Conservation (phyloP, 805 yeast genomes). For the Martiniozyma abietophila region DNA sequence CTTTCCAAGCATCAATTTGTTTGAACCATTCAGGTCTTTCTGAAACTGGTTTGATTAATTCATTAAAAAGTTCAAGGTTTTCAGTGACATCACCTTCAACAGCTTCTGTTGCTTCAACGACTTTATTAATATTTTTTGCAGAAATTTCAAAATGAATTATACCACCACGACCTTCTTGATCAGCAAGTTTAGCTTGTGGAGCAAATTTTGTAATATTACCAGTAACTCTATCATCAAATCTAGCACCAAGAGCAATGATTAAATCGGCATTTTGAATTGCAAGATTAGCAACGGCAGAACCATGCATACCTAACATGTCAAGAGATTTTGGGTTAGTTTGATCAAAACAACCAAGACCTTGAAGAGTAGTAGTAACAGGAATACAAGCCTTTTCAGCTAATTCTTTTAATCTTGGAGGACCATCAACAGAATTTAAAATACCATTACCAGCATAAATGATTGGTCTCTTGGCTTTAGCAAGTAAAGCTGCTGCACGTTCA, state of each 20-base stretch:
- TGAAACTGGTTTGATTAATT: constrained; percentile 53
- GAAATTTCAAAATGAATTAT: constrained; percentile 92
- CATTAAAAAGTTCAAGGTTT: constrained; percentile 65
- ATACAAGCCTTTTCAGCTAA: constrained; percentile 84
- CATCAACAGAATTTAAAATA: constrained; percentile 67
- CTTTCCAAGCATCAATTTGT: constrained; percentile 72
- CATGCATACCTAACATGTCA: constrained; percentile 99
- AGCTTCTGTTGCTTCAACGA: constrained; percentile 92
- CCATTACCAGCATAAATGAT: constrained; percentile 91
- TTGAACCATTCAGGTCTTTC: constrained; percentile 75
- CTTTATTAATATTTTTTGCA: constrained; percentile 96
- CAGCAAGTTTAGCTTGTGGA: constrained; percentile 87
- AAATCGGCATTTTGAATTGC: constrained; percentile 93
- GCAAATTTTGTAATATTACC: constrained; percentile 81
- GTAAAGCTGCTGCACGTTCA: constrained; percentile 63
- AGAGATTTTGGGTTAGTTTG: constrained; percentile 84
- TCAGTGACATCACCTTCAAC: constrained; percentile 90
- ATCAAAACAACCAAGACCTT: constrained; percentile 90
- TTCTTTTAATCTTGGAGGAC: constrained; percentile 71
- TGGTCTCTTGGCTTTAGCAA: constrained; percentile 81
- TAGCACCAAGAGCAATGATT: constrained; percentile 90
- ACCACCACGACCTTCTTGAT: constrained; percentile 85
- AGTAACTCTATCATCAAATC: constrained; percentile 98
- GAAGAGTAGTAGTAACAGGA: constrained; percentile 94
- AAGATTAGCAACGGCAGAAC: constrained; percentile 87